Evolutionary conservation across 169 alveolate species (phyloP).

Genomic region (Plasmodium inui): DNA sequence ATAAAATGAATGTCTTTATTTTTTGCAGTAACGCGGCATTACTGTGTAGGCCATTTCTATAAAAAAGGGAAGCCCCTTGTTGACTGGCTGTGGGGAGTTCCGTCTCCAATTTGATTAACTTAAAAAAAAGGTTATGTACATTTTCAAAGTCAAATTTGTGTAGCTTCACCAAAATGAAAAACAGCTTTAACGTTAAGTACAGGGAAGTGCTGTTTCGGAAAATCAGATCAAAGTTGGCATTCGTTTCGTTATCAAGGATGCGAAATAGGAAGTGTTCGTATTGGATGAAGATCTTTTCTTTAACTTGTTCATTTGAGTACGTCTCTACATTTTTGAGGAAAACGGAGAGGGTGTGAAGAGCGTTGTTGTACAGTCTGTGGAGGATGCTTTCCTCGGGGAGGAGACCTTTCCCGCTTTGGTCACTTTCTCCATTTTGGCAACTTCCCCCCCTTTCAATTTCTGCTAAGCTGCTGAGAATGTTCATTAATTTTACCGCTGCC

Average conservation of each 20-base stretch:
- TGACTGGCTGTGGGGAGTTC: neutral
- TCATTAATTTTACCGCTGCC: neutral
- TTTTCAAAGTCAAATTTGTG: conserved; percentile 36
- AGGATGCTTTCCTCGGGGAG: neutral
- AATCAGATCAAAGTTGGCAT: conserved; percentile 38
- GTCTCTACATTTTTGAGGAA: conserved; percentile 48
- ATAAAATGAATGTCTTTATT: conserved; percentile 46
- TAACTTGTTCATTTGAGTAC: conserved; percentile 36
- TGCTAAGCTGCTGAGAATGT: neutral
- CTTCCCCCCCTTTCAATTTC: neutral
- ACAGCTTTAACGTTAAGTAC: conserved; percentile 43
- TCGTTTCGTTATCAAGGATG: conserved; percentile 16
- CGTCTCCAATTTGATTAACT: neutral
- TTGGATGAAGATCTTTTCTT: conserved; percentile 24
- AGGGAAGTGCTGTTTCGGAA: conserved; percentile 25
- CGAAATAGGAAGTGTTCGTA: conserved; percentile 46
- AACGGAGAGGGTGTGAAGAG: neutral
- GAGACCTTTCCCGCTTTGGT: neutral
- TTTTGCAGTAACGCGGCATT: conserved; percentile 11
- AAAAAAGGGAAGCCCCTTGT: conserved; percentile 12
- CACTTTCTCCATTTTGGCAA: neutral
- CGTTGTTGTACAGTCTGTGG: conserved; percentile 14
- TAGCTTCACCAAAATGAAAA: conserved; percentile 23
- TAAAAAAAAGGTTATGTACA: conserved; percentile 59
- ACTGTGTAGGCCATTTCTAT: conserved; percentile 16